A percentile compares a stretch with the other conserved stretches of the same genome.
These are phyloP conservation scores for Trifolium fragiferum DNA, from an alignment of 306 rosid species.

Conservation along the genomic window DNA sequence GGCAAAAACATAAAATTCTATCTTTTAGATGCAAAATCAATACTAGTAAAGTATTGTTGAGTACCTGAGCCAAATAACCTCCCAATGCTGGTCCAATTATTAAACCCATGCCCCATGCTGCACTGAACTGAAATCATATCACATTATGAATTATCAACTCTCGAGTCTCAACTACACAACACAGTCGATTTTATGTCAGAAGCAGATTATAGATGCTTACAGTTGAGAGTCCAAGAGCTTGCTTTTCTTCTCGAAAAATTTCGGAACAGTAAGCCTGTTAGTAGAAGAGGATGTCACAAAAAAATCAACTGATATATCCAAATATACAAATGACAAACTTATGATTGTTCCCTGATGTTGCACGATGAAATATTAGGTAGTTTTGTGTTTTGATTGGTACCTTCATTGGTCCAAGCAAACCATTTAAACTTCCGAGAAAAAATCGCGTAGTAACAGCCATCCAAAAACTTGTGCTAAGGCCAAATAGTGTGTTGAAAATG, in stretches of 20 bases:
- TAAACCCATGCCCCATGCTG: slow-evolving; percentile 82
- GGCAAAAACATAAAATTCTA: too few relatives aligned
- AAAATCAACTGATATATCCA: not conserved
- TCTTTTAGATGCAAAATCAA: too few relatives aligned
- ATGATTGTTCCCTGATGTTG: not conserved
- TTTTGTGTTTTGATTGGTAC: slow-evolving; percentile 42
- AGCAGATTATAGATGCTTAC: slow-evolving; percentile 47
- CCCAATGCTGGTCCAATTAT: slow-evolving; percentile 89
- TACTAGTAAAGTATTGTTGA: not conserved
- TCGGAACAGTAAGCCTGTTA: slow-evolving; percentile 79
- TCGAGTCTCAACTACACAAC: too few relatives aligned
- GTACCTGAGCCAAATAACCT: slow-evolving; percentile 89
- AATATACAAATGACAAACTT: slow-evolving; percentile 2
- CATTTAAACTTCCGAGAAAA: slow-evolving; percentile 86
- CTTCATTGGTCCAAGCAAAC: slow-evolving; percentile 89
- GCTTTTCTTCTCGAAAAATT: slow-evolving; percentile 70
- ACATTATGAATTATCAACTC: too few relatives aligned
- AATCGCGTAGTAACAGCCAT: slow-evolving; percentile 80
- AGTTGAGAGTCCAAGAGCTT: slow-evolving; percentile 77
- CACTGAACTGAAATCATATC: slow-evolving; percentile 61
- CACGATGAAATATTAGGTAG: not conserved
- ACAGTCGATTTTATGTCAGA: not conserved
- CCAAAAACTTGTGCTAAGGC: slow-evolving; percentile 85
- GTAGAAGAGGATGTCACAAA: slow-evolving; percentile 23
- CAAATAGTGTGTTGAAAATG: slow-evolving; percentile 78